Evolutionary conservation across 1,284 basidiomycete species (phyloP).

Genomic region (Trichosporon asahii): DNA sequence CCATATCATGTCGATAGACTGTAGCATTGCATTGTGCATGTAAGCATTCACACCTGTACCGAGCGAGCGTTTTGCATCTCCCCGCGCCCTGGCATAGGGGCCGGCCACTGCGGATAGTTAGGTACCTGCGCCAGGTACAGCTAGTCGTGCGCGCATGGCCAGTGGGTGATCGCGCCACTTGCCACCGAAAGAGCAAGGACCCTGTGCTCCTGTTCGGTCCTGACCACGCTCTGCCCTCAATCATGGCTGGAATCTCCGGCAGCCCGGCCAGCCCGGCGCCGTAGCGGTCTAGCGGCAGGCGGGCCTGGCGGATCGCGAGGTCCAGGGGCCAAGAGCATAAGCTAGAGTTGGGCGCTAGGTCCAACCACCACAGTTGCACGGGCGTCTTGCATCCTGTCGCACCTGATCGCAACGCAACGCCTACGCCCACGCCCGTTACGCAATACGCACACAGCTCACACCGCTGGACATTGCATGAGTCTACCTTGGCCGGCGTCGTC

Average conservation of each 20-base stretch:
- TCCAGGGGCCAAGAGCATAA: too few species aligned
- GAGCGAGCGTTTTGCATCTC: neutral
- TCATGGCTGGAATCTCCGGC: too few species aligned
- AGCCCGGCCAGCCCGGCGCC: too few species aligned
- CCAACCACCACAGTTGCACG: too few species aligned
- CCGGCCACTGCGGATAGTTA: neutral
- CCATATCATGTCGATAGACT: constrained; percentile 4
- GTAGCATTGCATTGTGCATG: constrained; percentile 11
- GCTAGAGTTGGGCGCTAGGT: too few species aligned
- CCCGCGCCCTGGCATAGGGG: neutral
- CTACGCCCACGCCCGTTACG: too few species aligned
- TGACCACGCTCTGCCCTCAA: too few species aligned
- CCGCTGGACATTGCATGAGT: constrained; percentile 1
- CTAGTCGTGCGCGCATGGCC: neutral
- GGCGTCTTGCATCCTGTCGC: neutral
- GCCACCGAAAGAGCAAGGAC: neutral
- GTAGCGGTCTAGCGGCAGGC: too few species aligned
- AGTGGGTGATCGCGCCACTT: neutral
- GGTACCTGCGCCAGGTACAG: neutral
- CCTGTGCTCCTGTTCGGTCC: neutral
- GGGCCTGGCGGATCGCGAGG: neutral
- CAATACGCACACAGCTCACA: too few species aligned
- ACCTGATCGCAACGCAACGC: neutral
- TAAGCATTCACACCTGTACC: neutral
- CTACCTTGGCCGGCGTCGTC: neutral